Conservation (phyloP, 2,329 filamentous ascomycete species). For the Ophiostoma angusticollis region DNA sequence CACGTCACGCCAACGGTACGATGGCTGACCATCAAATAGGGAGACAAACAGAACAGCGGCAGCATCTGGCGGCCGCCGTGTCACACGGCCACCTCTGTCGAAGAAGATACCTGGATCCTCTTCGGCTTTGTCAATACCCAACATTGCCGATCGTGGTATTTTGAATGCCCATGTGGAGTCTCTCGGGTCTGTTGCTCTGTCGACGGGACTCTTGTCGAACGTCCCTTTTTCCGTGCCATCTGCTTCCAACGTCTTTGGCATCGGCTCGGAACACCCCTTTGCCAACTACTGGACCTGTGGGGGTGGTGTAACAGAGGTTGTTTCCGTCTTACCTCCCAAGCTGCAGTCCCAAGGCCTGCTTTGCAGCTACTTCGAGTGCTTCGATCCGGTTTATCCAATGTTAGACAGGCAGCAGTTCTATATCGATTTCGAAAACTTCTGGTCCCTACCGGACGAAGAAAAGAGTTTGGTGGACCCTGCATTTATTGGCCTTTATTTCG, state of each 20-base stretch:
- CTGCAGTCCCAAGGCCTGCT: slow-evolving; percentile 61
- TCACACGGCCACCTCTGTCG: slow-evolving; percentile 41
- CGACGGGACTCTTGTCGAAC: slow-evolving; percentile 54
- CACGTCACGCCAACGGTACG: no score
- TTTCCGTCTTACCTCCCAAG: slow-evolving; percentile 63
- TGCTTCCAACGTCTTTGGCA: slow-evolving; percentile 68
- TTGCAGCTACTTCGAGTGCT: slow-evolving; percentile 51
- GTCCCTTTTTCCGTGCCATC: slow-evolving; percentile 58
- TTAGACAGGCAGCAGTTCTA: slow-evolving; percentile 64
- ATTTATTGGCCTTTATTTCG: slow-evolving; percentile 60
- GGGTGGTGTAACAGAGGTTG: slow-evolving; percentile 61
- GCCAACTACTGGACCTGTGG: slow-evolving; percentile 77
- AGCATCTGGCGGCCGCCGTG: slow-evolving; percentile 33
- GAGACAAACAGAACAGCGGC: slow-evolving; percentile 43
- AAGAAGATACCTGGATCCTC: slow-evolving; percentile 31
- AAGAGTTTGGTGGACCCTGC: slow-evolving; percentile 52
- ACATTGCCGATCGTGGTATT: slow-evolving; percentile 42
- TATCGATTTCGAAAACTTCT: slow-evolving; percentile 67
- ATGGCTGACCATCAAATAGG: slow-evolving; percentile 28
- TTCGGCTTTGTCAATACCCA: slow-evolving; percentile 33
- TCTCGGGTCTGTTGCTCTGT: slow-evolving; percentile 37
- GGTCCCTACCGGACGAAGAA: slow-evolving; percentile 46
- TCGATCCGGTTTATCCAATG: slow-evolving; percentile 74
- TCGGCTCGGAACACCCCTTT: slow-evolving; percentile 66
- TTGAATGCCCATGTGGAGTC: slow-evolving; percentile 32